Evolutionary conservation across 2,329 filamentous ascomycete species (phyloP).

Genomic region (Ceratocystis lukuohia): DNA sequence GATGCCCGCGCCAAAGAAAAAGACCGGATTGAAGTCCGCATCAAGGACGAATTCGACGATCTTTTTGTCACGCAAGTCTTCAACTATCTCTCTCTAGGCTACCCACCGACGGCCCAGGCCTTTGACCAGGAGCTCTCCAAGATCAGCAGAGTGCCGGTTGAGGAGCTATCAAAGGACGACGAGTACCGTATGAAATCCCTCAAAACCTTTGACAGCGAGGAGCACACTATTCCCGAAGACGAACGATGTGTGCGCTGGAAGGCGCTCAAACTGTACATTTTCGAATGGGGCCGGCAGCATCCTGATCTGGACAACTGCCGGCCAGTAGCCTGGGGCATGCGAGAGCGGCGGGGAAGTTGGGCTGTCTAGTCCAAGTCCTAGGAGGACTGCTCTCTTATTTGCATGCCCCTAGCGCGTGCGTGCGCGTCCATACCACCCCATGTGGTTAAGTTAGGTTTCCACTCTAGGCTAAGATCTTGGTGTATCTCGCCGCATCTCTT

Average conservation of each 20-base stretch:
- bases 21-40: slow-evolving; percentile 37
- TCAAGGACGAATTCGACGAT: slow-evolving; percentile 60
- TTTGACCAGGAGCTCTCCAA: slow-evolving; percentile 78
- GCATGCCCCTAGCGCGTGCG: not conserved
- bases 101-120: slow-evolving; percentile 67
- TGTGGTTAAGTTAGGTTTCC: too few species aligned
- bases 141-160: slow-evolving; percentile 57
- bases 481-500: too few species aligned
- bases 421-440: too few species aligned
- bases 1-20: slow-evolving; percentile 29
- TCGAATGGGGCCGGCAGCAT: slow-evolving; percentile 81
- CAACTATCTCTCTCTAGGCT: slow-evolving; percentile 89
- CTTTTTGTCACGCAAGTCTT: slow-evolving; percentile 88
- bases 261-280: slow-evolving; percentile 69
- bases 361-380: slow-evolving; percentile 37
- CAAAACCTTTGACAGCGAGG: slow-evolving; percentile 49
- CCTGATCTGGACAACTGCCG: slow-evolving; percentile 50
- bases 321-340: slow-evolving; percentile 53
- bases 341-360: slow-evolving; percentile 57
- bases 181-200: slow-evolving; percentile 48
- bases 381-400: not conserved
- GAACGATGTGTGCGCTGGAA: slow-evolving; percentile 61
- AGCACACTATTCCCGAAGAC: slow-evolving; percentile 18
- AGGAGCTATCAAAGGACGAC: slow-evolving; percentile 61
- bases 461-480: too few species aligned